phyloP scores from a whole-genome alignment of 192 early-diverging fungal genomes.

The Diversispora eburnea region DNA sequence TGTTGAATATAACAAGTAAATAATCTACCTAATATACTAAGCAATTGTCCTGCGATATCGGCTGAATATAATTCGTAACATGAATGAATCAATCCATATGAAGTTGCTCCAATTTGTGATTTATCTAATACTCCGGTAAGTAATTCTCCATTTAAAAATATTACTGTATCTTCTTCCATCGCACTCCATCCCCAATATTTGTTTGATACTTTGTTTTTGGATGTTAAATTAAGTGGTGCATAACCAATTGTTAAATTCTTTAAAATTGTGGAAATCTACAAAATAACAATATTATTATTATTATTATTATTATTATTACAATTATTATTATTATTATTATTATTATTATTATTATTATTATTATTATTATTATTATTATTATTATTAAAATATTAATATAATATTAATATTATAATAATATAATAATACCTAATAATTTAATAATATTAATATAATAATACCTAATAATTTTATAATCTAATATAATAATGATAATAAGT shows the following conservation, averaged over 20 bases:
- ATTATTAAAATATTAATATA: too few species aligned
- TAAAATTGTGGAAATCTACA: conserved; percentile 80
- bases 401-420: too few species aligned
- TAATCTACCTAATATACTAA: conserved; percentile 86
- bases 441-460: too few species aligned
- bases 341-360: too few species aligned
- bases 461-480: too few species aligned
- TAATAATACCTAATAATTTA: too few species aligned
- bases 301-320: neutral
- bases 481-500: too few species aligned
- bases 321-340: neutral
- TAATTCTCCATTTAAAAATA: conserved; percentile 85
- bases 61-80: conserved; percentile 94
- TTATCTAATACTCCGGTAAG: conserved; percentile 94
- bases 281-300: neutral
- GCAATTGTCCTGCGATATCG: conserved; percentile 80
- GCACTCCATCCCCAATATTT: conserved; percentile 81
- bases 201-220: conserved; percentile 81
- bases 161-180: conserved; percentile 79
- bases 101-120: conserved; percentile 91
- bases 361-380: too few species aligned
- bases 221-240: conserved; percentile 79
- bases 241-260: conserved; percentile 81
- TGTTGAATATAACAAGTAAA: conserved; percentile 88
- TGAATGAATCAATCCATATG: conserved; percentile 91